A percentile compares a stretch with the other conserved stretches of the same genome.
These are phyloP conservation scores for Microcyclospora pomicola DNA, from an alignment of 2,329 filamentous ascomycete genomes.

Conservation along the genomic window DNA sequence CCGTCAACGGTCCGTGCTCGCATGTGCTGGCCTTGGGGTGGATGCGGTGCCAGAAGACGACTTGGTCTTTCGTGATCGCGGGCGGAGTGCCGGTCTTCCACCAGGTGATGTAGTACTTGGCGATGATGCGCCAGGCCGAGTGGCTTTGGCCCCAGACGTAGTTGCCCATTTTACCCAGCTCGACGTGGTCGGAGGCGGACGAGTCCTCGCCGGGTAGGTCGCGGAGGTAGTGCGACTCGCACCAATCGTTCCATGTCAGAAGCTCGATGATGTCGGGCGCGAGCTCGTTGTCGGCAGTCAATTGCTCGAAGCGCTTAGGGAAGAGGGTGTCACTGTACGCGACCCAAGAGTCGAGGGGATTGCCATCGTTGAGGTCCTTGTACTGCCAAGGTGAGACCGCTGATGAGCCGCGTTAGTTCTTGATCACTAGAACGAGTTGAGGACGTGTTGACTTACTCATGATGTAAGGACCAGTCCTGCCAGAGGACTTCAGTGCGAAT, in stretches of 20 bases:
- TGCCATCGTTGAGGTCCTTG: conserved; percentile 26
- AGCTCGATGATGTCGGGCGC: conserved; percentile 28
- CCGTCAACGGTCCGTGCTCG: conserved; percentile 16
- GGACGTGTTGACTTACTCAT: conserved; percentile 20
- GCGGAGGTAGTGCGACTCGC: conserved; percentile 27
- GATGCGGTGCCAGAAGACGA: conserved; percentile 27
- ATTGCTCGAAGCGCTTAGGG: conserved; percentile 18
- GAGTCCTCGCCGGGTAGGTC: conserved; percentile 20
- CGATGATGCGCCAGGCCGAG: conserved; percentile 26
- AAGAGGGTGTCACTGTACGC: conserved; percentile 27
- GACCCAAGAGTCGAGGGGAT: conserved; percentile 22
- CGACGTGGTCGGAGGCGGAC: conserved; percentile 19
- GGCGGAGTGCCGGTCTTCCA: conserved; percentile 24
- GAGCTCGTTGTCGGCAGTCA: conserved; percentile 15
- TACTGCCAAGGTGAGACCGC: conserved; percentile 28
- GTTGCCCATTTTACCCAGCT: conserved; percentile 20
- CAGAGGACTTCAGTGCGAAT: conserved; percentile 19
- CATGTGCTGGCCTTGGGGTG: conserved; percentile 24
- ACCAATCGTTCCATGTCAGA: conserved; percentile 27
- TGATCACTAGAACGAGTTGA: conserved; percentile 7
- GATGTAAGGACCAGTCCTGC: conserved; percentile 25
- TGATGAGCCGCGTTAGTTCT: conserved; percentile 13
- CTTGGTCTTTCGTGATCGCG: conserved; percentile 22
- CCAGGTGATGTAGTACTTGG: conserved; percentile 26
- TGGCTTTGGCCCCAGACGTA: conserved; percentile 26